phyloP scores from a whole-genome alignment of 441 rosid genomes.

The Biscutella laevigata region DNA sequence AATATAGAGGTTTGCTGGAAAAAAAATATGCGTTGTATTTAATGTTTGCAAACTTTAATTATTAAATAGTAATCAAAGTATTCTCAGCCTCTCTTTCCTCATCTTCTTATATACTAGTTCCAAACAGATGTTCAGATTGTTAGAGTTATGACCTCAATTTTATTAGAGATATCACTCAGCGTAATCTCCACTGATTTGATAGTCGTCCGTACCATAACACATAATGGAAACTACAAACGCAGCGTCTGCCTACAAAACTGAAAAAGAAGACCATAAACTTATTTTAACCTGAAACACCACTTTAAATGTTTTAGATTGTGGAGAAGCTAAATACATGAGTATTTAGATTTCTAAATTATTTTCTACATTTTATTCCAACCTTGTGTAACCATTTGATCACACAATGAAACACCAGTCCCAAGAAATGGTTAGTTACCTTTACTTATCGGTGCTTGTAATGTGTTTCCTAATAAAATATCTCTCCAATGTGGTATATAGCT shows the following conservation, averaged over 20 bases:
- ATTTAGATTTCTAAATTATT: slow-evolving; percentile 3
- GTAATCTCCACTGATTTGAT: slow-evolving; percentile 67
- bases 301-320: not conserved
- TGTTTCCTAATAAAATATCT: slow-evolving; percentile 23
- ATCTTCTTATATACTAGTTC: too few relatives aligned
- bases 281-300: slow-evolving; percentile 5
- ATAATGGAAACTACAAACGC: not conserved
- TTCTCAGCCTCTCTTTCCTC: too few relatives aligned
- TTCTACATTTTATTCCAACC: not conserved
- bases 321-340: slow-evolving; percentile 1
- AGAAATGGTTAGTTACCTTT: slow-evolving; percentile 3
- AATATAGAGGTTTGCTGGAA: too few relatives aligned
- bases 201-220: too few relatives aligned
- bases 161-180: slow-evolving; percentile 74
- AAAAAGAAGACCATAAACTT: not conserved
- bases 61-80: too few relatives aligned
- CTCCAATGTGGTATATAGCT: slow-evolving; percentile 61
- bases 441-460: not conserved
- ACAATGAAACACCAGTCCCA: too few relatives aligned
- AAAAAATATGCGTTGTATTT: too few relatives aligned
- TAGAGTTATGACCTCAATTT: too few relatives aligned
- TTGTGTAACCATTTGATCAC: too few relatives aligned
- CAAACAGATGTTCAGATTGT: too few relatives aligned
- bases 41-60: too few relatives aligned
- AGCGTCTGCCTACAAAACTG: too few relatives aligned